phyloP scores from a whole-genome alignment of 306 rosid genomes.

The Prunus mira region DNA sequence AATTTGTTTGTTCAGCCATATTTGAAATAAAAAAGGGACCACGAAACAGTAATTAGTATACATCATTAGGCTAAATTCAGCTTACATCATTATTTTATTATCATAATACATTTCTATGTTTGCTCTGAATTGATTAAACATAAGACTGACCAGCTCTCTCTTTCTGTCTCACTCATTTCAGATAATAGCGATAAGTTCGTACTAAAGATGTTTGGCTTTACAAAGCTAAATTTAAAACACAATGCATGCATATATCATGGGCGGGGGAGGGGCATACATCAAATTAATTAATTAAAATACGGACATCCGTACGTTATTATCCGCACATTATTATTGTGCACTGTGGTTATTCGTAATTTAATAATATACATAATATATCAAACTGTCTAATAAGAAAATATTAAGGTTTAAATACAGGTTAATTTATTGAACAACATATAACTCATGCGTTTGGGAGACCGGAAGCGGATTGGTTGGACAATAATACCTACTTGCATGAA shows the following conservation, averaged over 20 bases:
- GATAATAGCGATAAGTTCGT: not conserved
- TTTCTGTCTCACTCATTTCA: conserved; percentile 8
- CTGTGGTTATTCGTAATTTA: no score
- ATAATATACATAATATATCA: not conserved
- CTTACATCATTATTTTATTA: conserved; percentile 17
- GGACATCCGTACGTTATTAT: no score
- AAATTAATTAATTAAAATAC: no score
- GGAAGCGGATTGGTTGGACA: not conserved
- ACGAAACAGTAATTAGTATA: not conserved
- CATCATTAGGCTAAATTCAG: conserved; percentile 15
- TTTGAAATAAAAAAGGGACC: not conserved
- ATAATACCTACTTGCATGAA: not conserved
- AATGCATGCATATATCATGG: not conserved
- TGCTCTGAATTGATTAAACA: conserved; percentile 21
- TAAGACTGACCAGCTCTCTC: not conserved
- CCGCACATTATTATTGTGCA: no score
- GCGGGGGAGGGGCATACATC: not conserved
- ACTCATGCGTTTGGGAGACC: conserved; percentile 12
- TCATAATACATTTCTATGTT: not conserved
- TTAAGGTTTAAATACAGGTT: not conserved
- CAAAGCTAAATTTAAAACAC: not conserved
- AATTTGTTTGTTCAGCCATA: not conserved
- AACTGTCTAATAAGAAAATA: not conserved
- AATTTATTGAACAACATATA: not conserved
- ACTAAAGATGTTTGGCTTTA: not conserved